Conservation (phyloP, 2,329 filamentous ascomycete genomes). For the Talaromyces sp. region DNA sequence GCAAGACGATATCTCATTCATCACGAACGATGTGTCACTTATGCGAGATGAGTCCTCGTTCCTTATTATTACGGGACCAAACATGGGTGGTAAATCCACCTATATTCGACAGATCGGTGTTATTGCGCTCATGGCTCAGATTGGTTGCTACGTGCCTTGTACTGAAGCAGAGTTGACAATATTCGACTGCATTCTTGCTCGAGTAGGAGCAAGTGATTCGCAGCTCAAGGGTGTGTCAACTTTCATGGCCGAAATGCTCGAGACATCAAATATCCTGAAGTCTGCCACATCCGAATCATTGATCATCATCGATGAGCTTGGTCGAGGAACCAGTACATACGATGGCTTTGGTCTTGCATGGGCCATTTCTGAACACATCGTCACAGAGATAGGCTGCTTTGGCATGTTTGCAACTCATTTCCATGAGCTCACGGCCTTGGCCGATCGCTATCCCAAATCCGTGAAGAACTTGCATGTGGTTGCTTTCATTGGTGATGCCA, state of each 20-base stretch:
- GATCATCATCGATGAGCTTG: conserved; percentile 98
- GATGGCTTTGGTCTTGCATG: conserved; percentile 98
- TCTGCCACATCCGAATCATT: conserved; percentile 91
- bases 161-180: conserved; percentile 87
- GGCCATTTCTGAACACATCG: conserved; percentile 97
- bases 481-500: conserved; percentile 71
- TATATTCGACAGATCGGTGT: conserved; percentile 98
- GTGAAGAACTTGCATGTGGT: conserved; percentile 95
- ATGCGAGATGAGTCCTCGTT: conserved; percentile 79
- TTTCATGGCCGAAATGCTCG: conserved; percentile 99
- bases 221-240: conserved; percentile 97
- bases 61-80: conserved; percentile 93
- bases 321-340: conserved; percentile 94
- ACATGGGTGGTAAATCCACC: conserved; percentile 98
- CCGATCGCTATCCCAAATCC: conserved; percentile 74
- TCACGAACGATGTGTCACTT: conserved; percentile 92
- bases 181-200: conserved; percentile 94
- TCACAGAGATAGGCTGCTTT: conserved; percentile 91
- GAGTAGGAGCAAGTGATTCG: conserved; percentile 92
- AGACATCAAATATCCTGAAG: conserved; percentile 97
- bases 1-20: conserved; percentile 98
- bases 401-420: conserved; percentile 97
- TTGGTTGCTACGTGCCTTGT: conserved; percentile 94
- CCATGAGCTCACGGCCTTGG: conserved; percentile 91
- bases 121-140: conserved; percentile 94